These are phyloP conservation scores for Leptodontidium sp. DNA, from an alignment of 2,329 filamentous ascomycete species.

Conservation along the genomic window DNA sequence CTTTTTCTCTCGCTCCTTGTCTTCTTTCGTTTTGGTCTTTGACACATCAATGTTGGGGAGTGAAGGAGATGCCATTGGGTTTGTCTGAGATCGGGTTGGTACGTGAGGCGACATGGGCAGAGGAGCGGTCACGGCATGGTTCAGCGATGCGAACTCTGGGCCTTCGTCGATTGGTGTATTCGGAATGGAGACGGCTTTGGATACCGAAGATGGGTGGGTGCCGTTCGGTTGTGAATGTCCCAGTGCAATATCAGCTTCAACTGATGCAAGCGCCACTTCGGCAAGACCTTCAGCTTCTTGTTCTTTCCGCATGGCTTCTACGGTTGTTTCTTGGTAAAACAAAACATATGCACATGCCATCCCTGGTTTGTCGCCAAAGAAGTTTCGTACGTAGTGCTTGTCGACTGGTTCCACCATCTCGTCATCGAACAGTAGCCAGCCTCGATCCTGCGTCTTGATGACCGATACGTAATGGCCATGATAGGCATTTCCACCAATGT, in stretches of 20 bases:
- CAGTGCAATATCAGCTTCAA: slow-evolving; percentile 63
- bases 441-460: slow-evolving; percentile 94
- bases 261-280: slow-evolving; percentile 65
- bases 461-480: slow-evolving; percentile 98
- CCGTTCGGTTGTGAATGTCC: slow-evolving; percentile 57
- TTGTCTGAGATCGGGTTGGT: slow-evolving; percentile 42
- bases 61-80: slow-evolving; percentile 44
- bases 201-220: slow-evolving; percentile 51
- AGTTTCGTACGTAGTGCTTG: slow-evolving; percentile 94
- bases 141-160: slow-evolving; percentile 64
- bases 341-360: slow-evolving; percentile 95
- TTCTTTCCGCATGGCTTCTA: slow-evolving; percentile 74
- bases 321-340: slow-evolving; percentile 93
- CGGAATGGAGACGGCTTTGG: slow-evolving; percentile 61
- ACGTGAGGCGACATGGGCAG: slow-evolving; percentile 29
- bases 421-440: slow-evolving; percentile 96
- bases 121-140: slow-evolving; percentile 69
- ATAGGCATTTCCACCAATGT: slow-evolving; percentile 95
- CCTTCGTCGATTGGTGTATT: slow-evolving; percentile 56
- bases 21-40: slow-evolving; percentile 61
- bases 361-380: slow-evolving; percentile 92
- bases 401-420: slow-evolving; percentile 99
- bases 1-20: slow-evolving; percentile 73
- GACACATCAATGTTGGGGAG: slow-evolving; percentile 37
- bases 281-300: slow-evolving; percentile 79